These are phyloP conservation scores for Kokia cookei DNA, from an alignment of 441 rosid genomes.

Conservation along the genomic window DNA sequence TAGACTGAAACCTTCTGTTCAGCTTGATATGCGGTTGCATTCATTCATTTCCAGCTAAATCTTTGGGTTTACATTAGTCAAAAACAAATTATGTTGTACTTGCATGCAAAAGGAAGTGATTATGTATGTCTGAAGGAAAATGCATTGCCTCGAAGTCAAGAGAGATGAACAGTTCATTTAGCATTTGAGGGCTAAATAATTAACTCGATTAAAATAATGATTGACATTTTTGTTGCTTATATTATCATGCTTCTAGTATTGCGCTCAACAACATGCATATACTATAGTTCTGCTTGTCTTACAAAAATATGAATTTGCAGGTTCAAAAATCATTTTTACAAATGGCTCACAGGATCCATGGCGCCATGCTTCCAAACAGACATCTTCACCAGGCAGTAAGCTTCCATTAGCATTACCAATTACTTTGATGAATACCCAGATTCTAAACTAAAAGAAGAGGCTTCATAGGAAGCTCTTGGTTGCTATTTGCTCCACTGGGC, in stretches of 20 bases:
- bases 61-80: background rate
- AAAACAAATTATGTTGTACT: background rate
- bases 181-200: background rate
- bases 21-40: background rate
- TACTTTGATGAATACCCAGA: background rate
- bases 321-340: slow-evolving; percentile 75
- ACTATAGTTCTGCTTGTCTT: background rate
- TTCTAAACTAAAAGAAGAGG: background rate
- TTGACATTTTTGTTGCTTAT: background rate
- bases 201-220: background rate
- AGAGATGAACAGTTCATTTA: background rate
- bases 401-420: background rate
- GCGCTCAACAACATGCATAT: background rate
- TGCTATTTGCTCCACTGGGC: background rate
- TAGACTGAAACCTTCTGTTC: background rate
- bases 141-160: background rate
- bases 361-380: slow-evolving; percentile 94
- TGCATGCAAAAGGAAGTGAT: background rate
- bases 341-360: slow-evolving; percentile 99
- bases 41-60: background rate
- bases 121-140: background rate
- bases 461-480: background rate
- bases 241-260: background rate
- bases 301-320: slow-evolving; percentile 34
- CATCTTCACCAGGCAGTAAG: slow-evolving; percentile 82